Percentiles rank a stretch among this genome's conserved stretches.
phyloP scores from a whole-genome alignment of 768 basidiomycete genomes.

The Termitomyces sp. region DNA sequence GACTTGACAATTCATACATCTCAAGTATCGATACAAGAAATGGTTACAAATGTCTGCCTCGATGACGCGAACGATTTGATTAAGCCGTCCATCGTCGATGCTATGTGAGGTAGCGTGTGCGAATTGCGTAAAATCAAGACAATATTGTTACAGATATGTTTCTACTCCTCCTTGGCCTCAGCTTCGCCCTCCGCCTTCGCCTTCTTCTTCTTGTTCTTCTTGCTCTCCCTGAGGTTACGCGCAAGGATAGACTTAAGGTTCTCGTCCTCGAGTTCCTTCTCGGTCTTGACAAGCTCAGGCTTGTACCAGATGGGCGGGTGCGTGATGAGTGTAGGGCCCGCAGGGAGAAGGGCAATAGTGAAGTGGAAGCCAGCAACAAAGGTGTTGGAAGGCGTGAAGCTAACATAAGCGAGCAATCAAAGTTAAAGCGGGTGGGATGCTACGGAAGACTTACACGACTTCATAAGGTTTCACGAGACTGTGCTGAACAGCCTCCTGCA shows the following conservation, averaged over 20 bases:
- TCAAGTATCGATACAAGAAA: neutral
- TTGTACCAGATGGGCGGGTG: constrained; percentile 93
- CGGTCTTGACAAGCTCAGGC: constrained; percentile 83
- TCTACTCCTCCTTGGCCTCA: constrained; percentile 29
- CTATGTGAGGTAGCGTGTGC: neutral
- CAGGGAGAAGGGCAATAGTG: constrained; percentile 89
- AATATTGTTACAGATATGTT: constrained; percentile 2
- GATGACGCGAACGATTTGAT: neutral
- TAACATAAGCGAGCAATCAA: constrained; percentile 21
- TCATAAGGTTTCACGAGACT: constrained; percentile 92
- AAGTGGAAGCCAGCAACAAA: constrained; percentile 96
- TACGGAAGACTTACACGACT: constrained; percentile 62
- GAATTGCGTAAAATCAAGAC: neutral
- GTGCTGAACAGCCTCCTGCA: constrained; percentile 95
- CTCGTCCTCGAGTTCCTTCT: constrained; percentile 86
- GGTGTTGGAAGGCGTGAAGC: constrained; percentile 78
- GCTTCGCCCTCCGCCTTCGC: constrained; percentile 46
- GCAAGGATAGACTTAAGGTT: constrained; percentile 77
- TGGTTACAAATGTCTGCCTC: neutral
- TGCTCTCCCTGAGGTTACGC: constrained; percentile 80
- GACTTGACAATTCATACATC: neutral
- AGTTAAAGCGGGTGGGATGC: neutral
- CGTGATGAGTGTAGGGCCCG: constrained; percentile 84
- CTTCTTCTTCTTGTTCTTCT: constrained; percentile 91
- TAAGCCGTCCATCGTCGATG: neutral